Evolutionary conservation across 1,139 yeast genomes (phyloP), one percentile per base, ranked within the genome.

Genomic region (Taiozyma onychis): DNA sequence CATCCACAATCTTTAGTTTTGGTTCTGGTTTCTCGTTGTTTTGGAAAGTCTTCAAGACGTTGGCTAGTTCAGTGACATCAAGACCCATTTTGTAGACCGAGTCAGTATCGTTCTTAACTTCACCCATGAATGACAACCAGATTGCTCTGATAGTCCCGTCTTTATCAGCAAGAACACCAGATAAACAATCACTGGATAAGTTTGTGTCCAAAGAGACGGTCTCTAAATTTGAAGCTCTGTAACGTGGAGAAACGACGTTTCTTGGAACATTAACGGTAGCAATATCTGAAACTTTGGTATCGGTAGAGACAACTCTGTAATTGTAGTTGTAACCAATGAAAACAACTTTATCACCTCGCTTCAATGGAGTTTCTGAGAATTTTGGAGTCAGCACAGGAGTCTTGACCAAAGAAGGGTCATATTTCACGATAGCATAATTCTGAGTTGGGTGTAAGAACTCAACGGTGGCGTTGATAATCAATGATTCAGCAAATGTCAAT

Each of bases 391-490:
- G 67, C 14, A 83, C 72, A 28, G 81, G 80, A 9, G 86, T 84
- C 13, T 72, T 73, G 28, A 90, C 88, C 51, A 87, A 70, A 3
- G 72, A 63, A 11, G 97, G 93, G 64, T 91, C 96, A 64, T 88
- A 91, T 65, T 88, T 81, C 37, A 90, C 75, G 49, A 91, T 81
- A 1, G 95, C 91, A 67, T 87, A 89, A 61, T 90, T 90, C 61
- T 86, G 89, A 48, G 88, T 81, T 34, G 98, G 97, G 63, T 91
- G 97, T 61, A 89, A 72, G 61, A 89, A 90, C 28, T 83, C 84
- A 28, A 89, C 93, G 54, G 81, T 75, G 0, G 86, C 97, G 0
- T 95, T 90, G 22, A 90, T 78, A 57, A 85, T 83, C 22, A 88
- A 80, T 2, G 96, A 85, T 57, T 90, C 97, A 6, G 97, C 96